Evolutionary conservation across 192 early-diverging fungal genomes (phyloP), one percentile per base, ranked within the genome.

Genomic region (Linnemannia elongata): DNA sequence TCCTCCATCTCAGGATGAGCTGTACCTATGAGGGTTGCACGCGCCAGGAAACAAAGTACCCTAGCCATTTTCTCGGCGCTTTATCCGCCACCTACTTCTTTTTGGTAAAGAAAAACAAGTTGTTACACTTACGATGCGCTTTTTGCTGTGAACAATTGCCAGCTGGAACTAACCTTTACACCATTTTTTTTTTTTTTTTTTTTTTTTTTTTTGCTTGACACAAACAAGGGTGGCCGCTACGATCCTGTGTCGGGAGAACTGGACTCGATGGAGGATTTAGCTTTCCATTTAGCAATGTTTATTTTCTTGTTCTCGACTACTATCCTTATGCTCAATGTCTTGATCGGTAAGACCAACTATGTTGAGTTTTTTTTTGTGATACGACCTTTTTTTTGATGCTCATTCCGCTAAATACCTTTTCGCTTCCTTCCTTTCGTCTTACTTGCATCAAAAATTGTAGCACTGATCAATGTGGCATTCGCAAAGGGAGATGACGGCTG

Each of bases 391-490:
- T 20, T 68, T 15, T 57, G 1, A 68, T 20, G 10, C 8, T 10
- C 70, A 24, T 24, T 47, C 49, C 39, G 8, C 24, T 54, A 12
- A 20, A 1, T n/a, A 47, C 7, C 24, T 52, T 39, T n/a, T 24
- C 27, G 8, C 18, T 0, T 52, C 8, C 12, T 60, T 8, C 22
- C 27, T n/a, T 49, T 49, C 44, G 1, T 18, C 47, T 49, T 49
- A 1, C 17, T 49, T 18, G 17, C 0, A 4, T 49, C 6, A 39
- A 49, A 18, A 20, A 15, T 2, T 35, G 9, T 20, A 80, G 79
- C 79, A 2, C 35, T 74, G 30, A 72, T 80, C 52, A 80, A 80
- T 39, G 72, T 74, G 36, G 79, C 79, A 1, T 80, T 80, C 55
- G 39, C 1, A 20, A 73, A 74, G 42, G 79, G 79, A 44, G 72